These are phyloP conservation scores for Coniosporium tulheliwenetii DNA, from an alignment of 2,329 filamentous ascomycete genomes.

Conservation along the genomic window DNA sequence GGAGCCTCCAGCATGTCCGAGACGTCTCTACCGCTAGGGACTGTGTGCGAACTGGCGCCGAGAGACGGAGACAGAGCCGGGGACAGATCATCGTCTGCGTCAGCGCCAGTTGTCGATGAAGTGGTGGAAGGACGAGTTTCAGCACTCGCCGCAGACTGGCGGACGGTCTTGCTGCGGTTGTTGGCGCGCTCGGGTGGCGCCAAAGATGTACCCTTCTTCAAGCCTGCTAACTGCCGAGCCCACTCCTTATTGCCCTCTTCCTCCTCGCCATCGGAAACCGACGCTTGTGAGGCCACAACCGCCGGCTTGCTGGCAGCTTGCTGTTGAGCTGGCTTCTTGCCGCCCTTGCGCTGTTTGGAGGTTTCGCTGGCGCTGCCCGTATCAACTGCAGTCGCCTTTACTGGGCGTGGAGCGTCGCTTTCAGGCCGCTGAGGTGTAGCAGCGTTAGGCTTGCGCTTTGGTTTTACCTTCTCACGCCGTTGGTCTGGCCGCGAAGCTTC, in stretches of 20 bases:
- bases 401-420: too few relatives aligned
- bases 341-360: conserved; percentile 18
- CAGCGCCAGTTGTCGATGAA: conserved; percentile 57
- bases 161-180: conserved; percentile 45
- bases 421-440: not conserved
- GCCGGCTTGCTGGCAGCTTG: conserved; percentile 3
- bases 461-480: conserved; percentile 6
- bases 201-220: conserved; percentile 54
- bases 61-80: conserved; percentile 50
- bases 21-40: conserved; percentile 52
- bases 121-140: conserved; percentile 32
- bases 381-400: not conserved
- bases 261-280: conserved; percentile 15
- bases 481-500: conserved; percentile 5
- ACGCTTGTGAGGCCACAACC: conserved; percentile 3
- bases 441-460: conserved; percentile 7
- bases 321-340: conserved; percentile 7
- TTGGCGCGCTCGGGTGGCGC: conserved; percentile 16
- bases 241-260: conserved; percentile 59
- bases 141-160: conserved; percentile 35
- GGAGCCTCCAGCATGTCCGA: conserved; percentile 82
- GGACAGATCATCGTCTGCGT: conserved; percentile 71
- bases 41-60: conserved; percentile 20
- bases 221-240: conserved; percentile 54
- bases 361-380: conserved; percentile 5